Conservation (phyloP, 1,284 basidiomycete species). For the Fomes fomentarius region DNA sequence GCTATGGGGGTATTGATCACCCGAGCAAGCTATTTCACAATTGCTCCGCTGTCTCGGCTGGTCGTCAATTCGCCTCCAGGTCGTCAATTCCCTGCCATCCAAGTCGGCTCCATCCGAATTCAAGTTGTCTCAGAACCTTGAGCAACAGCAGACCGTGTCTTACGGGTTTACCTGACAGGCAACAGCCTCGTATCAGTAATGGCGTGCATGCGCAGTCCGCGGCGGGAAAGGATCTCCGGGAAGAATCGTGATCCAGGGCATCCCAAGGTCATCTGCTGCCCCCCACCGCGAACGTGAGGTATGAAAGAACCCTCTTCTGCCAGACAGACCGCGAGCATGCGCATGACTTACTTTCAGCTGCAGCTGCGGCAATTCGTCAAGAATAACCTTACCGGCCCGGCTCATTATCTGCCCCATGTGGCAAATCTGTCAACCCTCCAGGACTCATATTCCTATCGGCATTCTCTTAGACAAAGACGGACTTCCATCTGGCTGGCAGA, state of each 20-base stretch:
- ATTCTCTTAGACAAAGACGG: too few species aligned
- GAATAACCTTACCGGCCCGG: neutral
- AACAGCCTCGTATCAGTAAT: conserved; percentile 16
- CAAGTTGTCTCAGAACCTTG: too few species aligned
- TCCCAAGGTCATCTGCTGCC: neutral
- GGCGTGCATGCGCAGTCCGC: conserved; percentile 14
- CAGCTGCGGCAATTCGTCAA: neutral
- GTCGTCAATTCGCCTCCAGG: neutral
- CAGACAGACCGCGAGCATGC: neutral
- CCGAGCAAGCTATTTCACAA: too few species aligned
- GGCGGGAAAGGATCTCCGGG: conserved; percentile 22
- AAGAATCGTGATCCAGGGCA: conserved; percentile 9
- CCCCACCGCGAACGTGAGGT: neutral
- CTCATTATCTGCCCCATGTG: neutral
- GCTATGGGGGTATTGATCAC: too few species aligned
- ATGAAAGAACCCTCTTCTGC: neutral
- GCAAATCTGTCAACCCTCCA: too few species aligned
- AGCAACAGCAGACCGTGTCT: too few species aligned
- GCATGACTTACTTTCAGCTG: too few species aligned
- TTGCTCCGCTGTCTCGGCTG: neutral
- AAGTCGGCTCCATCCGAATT: too few species aligned
- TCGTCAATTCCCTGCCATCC: neutral
- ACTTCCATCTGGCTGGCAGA: too few species aligned
- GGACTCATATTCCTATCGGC: too few species aligned
- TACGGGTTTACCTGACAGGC: too few species aligned